Conservation (phyloP, 768 basidiomycete species). For the Nidularia pulvinata region DNA sequence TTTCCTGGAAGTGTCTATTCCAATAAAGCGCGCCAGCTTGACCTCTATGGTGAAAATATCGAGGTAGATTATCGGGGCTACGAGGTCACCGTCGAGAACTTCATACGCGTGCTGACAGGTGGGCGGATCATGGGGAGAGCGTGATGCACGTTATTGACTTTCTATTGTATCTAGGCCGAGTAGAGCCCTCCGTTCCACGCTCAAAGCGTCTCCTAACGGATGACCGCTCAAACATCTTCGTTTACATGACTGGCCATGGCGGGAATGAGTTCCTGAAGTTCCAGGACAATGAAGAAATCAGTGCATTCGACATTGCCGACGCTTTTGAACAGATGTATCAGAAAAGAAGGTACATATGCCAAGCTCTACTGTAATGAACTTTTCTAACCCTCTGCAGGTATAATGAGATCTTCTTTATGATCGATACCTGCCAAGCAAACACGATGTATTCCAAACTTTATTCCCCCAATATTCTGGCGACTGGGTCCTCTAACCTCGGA, state of each 20-base stretch:
- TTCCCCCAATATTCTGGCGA: constrained; percentile 91
- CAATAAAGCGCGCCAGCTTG: constrained; percentile 77
- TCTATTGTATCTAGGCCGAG: constrained; percentile 56
- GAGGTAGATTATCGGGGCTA: constrained; percentile 99
- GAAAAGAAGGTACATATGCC: constrained; percentile 70
- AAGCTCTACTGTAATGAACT: background rate
- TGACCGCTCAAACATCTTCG: constrained; percentile 89
- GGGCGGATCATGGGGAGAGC: background rate
- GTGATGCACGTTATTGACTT: background rate
- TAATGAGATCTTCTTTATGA: constrained; percentile 97
- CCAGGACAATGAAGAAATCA: constrained; percentile 98
- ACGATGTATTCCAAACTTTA: constrained; percentile 94
- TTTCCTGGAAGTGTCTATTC: constrained; percentile 94
- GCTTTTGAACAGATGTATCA: constrained; percentile 99
- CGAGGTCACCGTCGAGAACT: constrained; percentile 97
- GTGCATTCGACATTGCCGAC: constrained; percentile 96
- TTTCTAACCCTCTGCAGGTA: constrained; percentile 46
- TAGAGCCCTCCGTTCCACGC: constrained; percentile 82
- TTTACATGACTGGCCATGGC: constrained; percentile 99
- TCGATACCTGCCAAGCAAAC: constrained; percentile 98
- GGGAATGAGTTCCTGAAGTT: constrained; percentile 99
- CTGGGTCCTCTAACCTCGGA: constrained; percentile 80
- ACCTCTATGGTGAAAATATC: constrained; percentile 95
- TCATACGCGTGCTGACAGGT: constrained; percentile 93
- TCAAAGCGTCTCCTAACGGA: constrained; percentile 93